These are phyloP conservation scores for Pascua guehoae DNA, from an alignment of 1,284 basidiomycete species.

Conservation along the genomic window DNA sequence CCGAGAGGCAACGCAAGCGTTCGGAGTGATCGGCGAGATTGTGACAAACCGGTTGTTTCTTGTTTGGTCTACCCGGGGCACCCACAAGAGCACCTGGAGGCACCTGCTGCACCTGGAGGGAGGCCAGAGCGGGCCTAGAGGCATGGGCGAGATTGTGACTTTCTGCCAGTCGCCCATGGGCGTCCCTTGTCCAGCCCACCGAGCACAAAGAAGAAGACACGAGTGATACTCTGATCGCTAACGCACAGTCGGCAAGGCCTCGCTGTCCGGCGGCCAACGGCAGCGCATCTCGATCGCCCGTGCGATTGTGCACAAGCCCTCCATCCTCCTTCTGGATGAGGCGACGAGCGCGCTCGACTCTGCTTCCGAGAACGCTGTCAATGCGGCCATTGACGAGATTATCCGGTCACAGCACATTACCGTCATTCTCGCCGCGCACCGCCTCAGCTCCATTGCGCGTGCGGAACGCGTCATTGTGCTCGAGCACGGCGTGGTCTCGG, in stretches of 20 bases:
- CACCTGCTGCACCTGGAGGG: no score
- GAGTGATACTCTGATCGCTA: no score
- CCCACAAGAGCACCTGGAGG: no score
- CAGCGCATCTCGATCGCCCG: conserved; percentile 55
- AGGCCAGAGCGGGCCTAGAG: no score
- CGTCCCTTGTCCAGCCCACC: no score
- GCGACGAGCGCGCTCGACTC: conserved; percentile 72
- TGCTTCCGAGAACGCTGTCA: conserved; percentile 74
- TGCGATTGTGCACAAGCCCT: conserved; percentile 52
- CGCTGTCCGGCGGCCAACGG: conserved; percentile 52
- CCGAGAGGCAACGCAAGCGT: no score
- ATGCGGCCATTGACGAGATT: conserved; percentile 86
- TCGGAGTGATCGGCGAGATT: no score
- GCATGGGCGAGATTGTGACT: no score
- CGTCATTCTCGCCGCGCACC: conserved; percentile 83
- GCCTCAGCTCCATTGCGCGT: conserved; percentile 75
- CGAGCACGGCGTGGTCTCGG: conserved; percentile 77
- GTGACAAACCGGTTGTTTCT: conserved; percentile 16
- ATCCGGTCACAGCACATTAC: conserved; percentile 71
- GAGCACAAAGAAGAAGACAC: no score
- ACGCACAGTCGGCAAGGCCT: conserved; percentile 43
- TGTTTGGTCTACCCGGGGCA: no score
- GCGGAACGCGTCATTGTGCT: conserved; percentile 82
- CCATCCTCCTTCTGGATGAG: conserved; percentile 53
- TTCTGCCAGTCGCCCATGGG: no score